These are phyloP conservation scores for Dactylellina sp. DNA, from an alignment of 2,329 filamentous ascomycete species.

Conservation along the genomic window DNA sequence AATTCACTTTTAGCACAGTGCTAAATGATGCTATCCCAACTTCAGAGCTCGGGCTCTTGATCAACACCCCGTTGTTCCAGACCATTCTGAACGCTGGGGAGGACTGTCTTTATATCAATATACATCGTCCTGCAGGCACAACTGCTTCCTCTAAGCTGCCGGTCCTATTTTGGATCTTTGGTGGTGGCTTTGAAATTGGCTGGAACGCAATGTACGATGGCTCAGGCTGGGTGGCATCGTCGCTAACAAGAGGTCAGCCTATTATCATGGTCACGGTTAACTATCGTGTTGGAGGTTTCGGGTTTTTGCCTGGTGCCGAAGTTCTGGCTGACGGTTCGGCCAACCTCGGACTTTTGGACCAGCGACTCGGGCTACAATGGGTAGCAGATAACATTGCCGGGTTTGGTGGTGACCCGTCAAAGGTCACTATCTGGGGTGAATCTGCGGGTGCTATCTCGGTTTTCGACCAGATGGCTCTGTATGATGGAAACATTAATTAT, in stretches of 20 bases:
- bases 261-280: slow-evolving; percentile 70
- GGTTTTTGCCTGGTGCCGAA: slow-evolving; percentile 68
- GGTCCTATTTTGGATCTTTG: slow-evolving; percentile 78
- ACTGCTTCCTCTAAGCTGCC: slow-evolving; percentile 71
- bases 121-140: slow-evolving; percentile 68
- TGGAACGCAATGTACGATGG: slow-evolving; percentile 63
- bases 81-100: slow-evolving; percentile 69
- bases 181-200: slow-evolving; percentile 69
- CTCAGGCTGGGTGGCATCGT: slow-evolving; percentile 60
- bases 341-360: slow-evolving; percentile 59
- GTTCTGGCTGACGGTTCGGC: slow-evolving; percentile 65
- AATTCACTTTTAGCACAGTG: slow-evolving; percentile 73
- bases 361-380: slow-evolving; percentile 60
- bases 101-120: slow-evolving; percentile 62
- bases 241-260: slow-evolving; percentile 64
- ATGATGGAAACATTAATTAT: slow-evolving; percentile 71
- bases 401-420: slow-evolving; percentile 58
- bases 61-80: slow-evolving; percentile 72
- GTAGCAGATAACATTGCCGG: slow-evolving; percentile 58
- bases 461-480: slow-evolving; percentile 68
- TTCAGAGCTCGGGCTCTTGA: slow-evolving; percentile 67
- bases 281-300: slow-evolving; percentile 69
- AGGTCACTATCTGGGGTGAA: slow-evolving; percentile 60
- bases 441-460: slow-evolving; percentile 59
- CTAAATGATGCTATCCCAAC: slow-evolving; percentile 64